phyloP scores from a whole-genome alignment of 2,329 filamentous ascomycete species.

The Endocalyx cinctus region DNA sequence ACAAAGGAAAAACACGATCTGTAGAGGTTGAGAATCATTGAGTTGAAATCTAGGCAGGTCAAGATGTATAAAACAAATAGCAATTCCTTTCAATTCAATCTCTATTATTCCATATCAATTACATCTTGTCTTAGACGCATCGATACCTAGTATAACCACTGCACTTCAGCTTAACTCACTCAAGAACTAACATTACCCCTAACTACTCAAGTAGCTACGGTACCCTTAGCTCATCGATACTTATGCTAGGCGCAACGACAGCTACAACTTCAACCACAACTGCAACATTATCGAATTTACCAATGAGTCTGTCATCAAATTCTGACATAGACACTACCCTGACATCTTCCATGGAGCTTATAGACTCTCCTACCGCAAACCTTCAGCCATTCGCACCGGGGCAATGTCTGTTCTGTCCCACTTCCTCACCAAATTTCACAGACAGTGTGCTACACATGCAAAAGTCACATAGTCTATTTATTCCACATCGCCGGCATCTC shows the following conservation, averaged over 20 bases:
- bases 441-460: slow-evolving; percentile 40
- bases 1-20: background rate
- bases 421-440: slow-evolving; percentile 8
- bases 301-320: slow-evolving; percentile 13
- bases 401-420: slow-evolving; percentile 21
- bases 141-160: slow-evolving; percentile 2
- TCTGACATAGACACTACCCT: slow-evolving; percentile 6
- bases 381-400: slow-evolving; percentile 17
- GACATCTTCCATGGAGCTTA: slow-evolving; percentile 6
- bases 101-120: slow-evolving; percentile 1
- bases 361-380: slow-evolving; percentile 6
- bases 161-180: slow-evolving; percentile 5
- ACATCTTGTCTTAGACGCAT: background rate
- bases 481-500: slow-evolving; percentile 35
- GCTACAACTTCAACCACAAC: slow-evolving; percentile 13
- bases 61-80: slow-evolving; percentile 4
- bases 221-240: slow-evolving; percentile 3
- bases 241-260: slow-evolving; percentile 14
- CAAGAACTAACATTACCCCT: slow-evolving; percentile 4
- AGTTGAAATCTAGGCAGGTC: too few relatives aligned
- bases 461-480: slow-evolving; percentile 39
- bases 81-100: background rate
- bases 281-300: slow-evolving; percentile 6
- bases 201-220: too few relatives aligned
- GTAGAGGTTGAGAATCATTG: background rate